Evolutionary conservation across 495 filamentous ascomycete species (phyloP), one percentile per base, ranked within the genome.

Genomic region (Xylaria nigripes): DNA sequence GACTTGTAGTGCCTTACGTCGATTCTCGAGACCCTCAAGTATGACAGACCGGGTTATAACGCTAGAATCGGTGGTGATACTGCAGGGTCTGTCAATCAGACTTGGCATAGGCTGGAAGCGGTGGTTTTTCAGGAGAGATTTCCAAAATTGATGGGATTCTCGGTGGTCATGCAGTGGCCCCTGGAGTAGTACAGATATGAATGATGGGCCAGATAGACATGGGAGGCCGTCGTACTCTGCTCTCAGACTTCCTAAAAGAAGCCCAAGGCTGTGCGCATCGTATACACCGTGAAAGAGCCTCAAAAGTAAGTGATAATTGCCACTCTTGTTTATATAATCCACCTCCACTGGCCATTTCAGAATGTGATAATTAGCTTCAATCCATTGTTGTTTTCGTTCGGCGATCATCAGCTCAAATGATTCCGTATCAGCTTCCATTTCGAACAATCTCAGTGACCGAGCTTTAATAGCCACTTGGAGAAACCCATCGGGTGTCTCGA

Each of bases 261-360:
- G 69, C 0, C 76, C 65, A 24, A 95, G 75, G 50, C 88, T 92
- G 60, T 80, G 86, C 1, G 86, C 91, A 70, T 97, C 92, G 60
- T 96, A 97, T 0, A 96, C 70, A 6, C 81, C 88, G 62, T 97
- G 92, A 67, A 93, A 92, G 0, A 93, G 81, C 40, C 83, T 76
- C 24, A 93, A 61, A 18, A 69, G 70, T 27, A 92, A 67, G 0
- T 78, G 54, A 3, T 56, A 61, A 19, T 53, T 61, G 0, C 53
- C 52, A 2, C 58, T 51, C 16, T 65, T 68, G 16, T 59, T 51
- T 13, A 78, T 51, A 13, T 59, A 36, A 34, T 67, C 64, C 1
- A 67, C 51, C 34, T 67, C 61, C 2, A 64, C 19, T 82, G 50
- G 8, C 70, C 59, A 25, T 82, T 56, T 51, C 76, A 70, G 55